A percentile compares a stretch with the other conserved stretches of the same genome.
Evolutionary conservation across 108 stramenopile genomes (phyloP).

Genomic region (Fragilaria radians): DNA sequence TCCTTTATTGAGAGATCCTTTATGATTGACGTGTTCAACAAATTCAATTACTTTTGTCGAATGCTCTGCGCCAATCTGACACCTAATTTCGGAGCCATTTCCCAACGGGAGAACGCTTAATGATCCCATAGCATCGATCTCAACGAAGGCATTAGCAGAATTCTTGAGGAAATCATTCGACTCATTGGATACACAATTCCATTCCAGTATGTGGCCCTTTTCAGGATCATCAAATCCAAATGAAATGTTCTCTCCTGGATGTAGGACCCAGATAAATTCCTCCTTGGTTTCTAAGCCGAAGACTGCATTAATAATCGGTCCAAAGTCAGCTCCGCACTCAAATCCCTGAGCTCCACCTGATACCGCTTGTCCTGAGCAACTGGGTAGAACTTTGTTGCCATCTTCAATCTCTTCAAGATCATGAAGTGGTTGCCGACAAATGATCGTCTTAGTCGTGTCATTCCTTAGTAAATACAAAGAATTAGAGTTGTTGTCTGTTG

Average conservation of each 20-base stretch:
- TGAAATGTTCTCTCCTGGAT: conserved; percentile 43
- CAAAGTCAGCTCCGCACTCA: conserved; percentile 37
- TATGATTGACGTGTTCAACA: neutral
- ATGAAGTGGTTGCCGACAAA: conserved; percentile 59
- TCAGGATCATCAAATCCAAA: conserved; percentile 82
- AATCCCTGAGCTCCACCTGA: conserved; percentile 8
- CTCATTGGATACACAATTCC: conserved; percentile 44
- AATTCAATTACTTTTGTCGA: conserved; percentile 77
- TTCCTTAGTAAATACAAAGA: conserved; percentile 67
- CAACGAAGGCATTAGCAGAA: conserved; percentile 25
- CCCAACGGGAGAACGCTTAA: conserved; percentile 32
- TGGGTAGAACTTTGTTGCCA: neutral
- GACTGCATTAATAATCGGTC: conserved; percentile 33
- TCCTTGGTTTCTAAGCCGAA: conserved; percentile 32
- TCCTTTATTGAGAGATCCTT: neutral
- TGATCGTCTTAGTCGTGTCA: conserved; percentile 40
- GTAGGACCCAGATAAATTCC: conserved; percentile 64
- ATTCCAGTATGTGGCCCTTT: conserved; percentile 65
- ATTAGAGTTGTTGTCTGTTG: conserved; percentile 56
- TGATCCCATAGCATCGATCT: conserved; percentile 69
- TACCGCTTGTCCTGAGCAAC: conserved; percentile 2
- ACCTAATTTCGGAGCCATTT: conserved; percentile 36
- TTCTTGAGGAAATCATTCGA: conserved; percentile 17
- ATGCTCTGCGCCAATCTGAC: conserved; percentile 56
- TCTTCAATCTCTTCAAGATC: conserved; percentile 11